Conservation (phyloP, 2,329 filamentous ascomycete species). For the Exophiala alcalophila region DNA sequence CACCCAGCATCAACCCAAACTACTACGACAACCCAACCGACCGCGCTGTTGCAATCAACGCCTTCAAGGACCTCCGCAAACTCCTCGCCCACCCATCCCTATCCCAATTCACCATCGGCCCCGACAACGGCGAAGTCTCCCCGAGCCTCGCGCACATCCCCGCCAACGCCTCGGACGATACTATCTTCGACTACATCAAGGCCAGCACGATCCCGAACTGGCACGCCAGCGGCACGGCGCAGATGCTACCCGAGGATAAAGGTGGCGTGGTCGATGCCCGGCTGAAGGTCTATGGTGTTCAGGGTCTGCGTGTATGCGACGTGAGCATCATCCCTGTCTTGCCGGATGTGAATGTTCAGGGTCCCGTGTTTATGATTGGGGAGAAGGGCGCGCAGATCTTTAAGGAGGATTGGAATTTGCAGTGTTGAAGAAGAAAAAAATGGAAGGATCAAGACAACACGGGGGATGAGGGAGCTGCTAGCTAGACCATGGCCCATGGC, state of each 20-base stretch:
- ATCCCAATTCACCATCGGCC: slow-evolving; percentile 37
- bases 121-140: slow-evolving; percentile 26
- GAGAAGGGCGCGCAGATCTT: slow-evolving; percentile 37
- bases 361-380: slow-evolving; percentile 35
- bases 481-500: no score
- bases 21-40: slow-evolving; percentile 25
- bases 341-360: slow-evolving; percentile 38
- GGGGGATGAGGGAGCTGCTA: no score
- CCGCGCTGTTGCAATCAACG: slow-evolving; percentile 26
- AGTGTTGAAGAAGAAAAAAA: slow-evolving; percentile 2
- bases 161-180: slow-evolving; percentile 28
- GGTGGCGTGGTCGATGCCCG: slow-evolving; percentile 36
- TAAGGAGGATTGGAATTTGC: slow-evolving; percentile 30
- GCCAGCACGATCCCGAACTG: slow-evolving; percentile 20
- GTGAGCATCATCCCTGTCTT: slow-evolving; percentile 36
- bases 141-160: slow-evolving; percentile 14
- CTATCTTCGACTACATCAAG: slow-evolving; percentile 30
- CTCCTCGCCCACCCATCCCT: slow-evolving; percentile 24
- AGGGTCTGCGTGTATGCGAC: slow-evolving; percentile 35
- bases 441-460: no score
- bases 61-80: slow-evolving; percentile 31
- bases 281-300: slow-evolving; percentile 34
- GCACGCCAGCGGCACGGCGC: slow-evolving; percentile 35
- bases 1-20: slow-evolving; percentile 26
- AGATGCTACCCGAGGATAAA: slow-evolving; percentile 35